Evolutionary conservation across 176 grass and related monocot genomes (phyloP), one percentile per base, ranked within the genome.

Genomic region (Raddia guianensis): DNA sequence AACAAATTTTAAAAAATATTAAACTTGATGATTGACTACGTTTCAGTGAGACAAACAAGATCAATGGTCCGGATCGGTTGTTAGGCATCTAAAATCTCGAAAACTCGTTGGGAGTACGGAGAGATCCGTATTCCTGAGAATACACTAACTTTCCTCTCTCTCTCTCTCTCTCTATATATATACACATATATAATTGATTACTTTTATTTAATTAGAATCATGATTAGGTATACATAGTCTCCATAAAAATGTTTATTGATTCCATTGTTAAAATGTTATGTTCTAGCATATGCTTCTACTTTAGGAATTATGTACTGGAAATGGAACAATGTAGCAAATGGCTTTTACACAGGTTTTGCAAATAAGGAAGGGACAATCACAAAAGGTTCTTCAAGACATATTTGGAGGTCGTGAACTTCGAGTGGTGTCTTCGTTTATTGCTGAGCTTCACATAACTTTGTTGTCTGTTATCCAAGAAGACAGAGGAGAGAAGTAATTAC

Each of bases 381-480:
- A 94, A 83, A 92, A 68, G 35, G 75, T 98, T 81, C 86, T 98
- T 49, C 83, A 86, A 91, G 90, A 93, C 88, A 76, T 98, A 74
- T 33, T 71, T 83, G 89, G 95, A 72, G 83, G 87, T 60, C 68
- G 76, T 44, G 75, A 84, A 54, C 82, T 84, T 51, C 85, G 91
- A 46, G 86, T 80, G 49, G 45, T 89, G 34, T 83, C 79, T 48
- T 83, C 88, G 57, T 44, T 61, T 27, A 27, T 90, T 74, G 73
- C 88, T 6, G 79, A 94, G 21, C 86, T 98, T 72, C 95, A 94
- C 56, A 91, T 89, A 50, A 95, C 66, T 79, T 82, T 98, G 75
- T 76, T 98, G 42, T 93, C 83, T 79, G 54, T 90, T 50, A 91
- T 98, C 62, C 80, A 80, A 79, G 88, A 84, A 76, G 92, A 87